These are phyloP conservation scores for Xylaria sp. DNA, from an alignment of 2,329 filamentous ascomycete species.

Conservation along the genomic window DNA sequence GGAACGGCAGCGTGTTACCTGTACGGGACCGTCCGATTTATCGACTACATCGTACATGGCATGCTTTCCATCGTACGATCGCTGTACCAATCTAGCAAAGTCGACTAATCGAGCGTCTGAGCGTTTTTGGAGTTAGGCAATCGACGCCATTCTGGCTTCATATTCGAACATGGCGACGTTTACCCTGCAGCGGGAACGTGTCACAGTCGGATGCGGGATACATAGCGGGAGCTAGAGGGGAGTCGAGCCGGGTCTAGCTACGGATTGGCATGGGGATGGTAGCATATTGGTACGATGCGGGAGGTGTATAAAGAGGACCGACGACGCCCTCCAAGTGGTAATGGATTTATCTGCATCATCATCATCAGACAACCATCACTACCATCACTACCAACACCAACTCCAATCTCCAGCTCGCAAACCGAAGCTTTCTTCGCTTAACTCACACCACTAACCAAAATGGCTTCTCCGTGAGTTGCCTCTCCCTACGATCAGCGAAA, in stretches of 20 bases:
- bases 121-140: conserved; percentile 17
- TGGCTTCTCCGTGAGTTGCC: conserved; percentile 37
- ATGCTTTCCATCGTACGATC: conserved; percentile 37
- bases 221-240: conserved; percentile 18
- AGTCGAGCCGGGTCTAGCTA: too few species aligned
- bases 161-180: conserved; percentile 13
- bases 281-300: too few species aligned
- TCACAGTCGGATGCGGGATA: conserved; percentile 16
- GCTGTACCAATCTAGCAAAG: conserved; percentile 25
- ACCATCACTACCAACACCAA: conserved; percentile 24
- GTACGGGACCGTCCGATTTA: conserved; percentile 26
- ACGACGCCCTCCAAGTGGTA: conserved; percentile 18
- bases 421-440: conserved; percentile 35
- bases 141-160: conserved; percentile 10
- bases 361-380: conserved; percentile 22
- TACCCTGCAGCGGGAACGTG: conserved; percentile 14
- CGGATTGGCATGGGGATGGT: too few species aligned
- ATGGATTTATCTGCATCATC: conserved; percentile 10
- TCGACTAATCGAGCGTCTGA: conserved; percentile 13
- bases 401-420: conserved; percentile 33
- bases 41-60: conserved; percentile 18
- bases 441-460: conserved; percentile 28
- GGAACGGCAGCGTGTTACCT: conserved; percentile 38
- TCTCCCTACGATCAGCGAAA: neutral
- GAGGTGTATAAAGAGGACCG: conserved; percentile 33